Percentiles rank a stretch among this genome's conserved stretches.
Evolutionary conservation across 345 rosid species (phyloP).

Genomic region (Eucalyptus marginata): DNA sequence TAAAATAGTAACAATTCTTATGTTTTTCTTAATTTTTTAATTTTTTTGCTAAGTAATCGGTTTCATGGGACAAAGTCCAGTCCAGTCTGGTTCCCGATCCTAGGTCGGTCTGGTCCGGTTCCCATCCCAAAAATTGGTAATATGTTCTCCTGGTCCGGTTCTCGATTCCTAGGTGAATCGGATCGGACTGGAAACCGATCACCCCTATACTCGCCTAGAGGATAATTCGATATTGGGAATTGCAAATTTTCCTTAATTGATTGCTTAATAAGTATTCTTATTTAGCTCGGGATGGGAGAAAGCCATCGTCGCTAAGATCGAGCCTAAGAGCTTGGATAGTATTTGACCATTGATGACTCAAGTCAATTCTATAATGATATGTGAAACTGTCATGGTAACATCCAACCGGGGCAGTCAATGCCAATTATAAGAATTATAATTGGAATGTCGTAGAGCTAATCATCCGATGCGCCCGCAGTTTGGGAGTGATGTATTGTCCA

Average conservation of each 20-base stretch:
- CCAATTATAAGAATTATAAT: background rate
- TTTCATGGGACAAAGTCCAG: fast-evolving
- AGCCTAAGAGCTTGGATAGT: background rate
- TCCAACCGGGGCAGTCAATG: background rate
- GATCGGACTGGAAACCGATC: fast-evolving
- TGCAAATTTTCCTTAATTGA: background rate
- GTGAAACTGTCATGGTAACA: background rate
- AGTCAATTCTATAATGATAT: background rate
- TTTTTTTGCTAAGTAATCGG: too few relatives aligned
- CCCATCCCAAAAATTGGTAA: too few relatives aligned
- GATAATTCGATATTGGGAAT: fast-evolving
- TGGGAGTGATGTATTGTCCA: background rate
- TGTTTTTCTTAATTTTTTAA: too few relatives aligned
- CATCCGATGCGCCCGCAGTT: background rate
- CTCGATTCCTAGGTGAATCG: fast-evolving
- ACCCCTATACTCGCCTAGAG: background rate
- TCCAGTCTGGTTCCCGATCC: fast-evolving
- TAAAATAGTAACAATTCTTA: too few relatives aligned
- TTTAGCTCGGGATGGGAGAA: background rate
- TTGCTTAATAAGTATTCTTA: background rate
- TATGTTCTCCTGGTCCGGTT: fast-evolving
- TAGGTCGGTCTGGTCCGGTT: too few relatives aligned
- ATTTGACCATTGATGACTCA: background rate
- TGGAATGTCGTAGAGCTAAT: background rate
- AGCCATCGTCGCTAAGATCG: background rate